Evolutionary conservation across 805 yeast genomes (phyloP).

Genomic region (Teunomyces cretensis): DNA sequence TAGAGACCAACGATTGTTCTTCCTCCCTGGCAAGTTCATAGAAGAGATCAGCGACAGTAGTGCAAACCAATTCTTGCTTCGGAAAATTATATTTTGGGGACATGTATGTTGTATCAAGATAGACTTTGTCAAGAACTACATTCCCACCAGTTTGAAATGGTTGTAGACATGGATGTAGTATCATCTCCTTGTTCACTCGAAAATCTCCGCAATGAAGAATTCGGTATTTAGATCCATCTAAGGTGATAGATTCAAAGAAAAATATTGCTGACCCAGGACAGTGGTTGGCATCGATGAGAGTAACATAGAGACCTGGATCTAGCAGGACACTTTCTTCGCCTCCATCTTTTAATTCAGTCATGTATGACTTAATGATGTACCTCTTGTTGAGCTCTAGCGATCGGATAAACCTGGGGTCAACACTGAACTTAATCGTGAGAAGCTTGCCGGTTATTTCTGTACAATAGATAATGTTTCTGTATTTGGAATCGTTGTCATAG

Average conservation of each 20-base stretch:
- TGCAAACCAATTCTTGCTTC: constrained; percentile 66
- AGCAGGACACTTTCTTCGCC: constrained; percentile 12
- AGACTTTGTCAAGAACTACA: constrained; percentile 54
- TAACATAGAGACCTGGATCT: constrained; percentile 48
- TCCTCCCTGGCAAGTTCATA: constrained; percentile 26
- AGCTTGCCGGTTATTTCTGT: constrained; percentile 68
- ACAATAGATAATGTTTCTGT: constrained; percentile 66
- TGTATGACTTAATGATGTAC: constrained; percentile 27
- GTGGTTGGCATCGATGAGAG: constrained; percentile 83
- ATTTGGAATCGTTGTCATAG: constrained; percentile 20
- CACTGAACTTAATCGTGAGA: constrained; percentile 52
- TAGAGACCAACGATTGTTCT: constrained; percentile 20
- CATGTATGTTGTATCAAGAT: constrained; percentile 89
- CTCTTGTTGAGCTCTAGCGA: constrained; percentile 40
- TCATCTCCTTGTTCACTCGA: constrained; percentile 59
- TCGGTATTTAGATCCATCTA: constrained; percentile 21
- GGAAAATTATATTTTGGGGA: constrained; percentile 77
- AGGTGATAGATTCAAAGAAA: constrained; percentile 52
- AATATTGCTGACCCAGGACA: constrained; percentile 95
- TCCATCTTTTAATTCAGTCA: constrained; percentile 13
- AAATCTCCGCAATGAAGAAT: constrained; percentile 93
- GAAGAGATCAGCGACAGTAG: constrained; percentile 56
- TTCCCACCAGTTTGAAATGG: constrained; percentile 15
- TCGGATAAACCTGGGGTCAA: constrained; percentile 48
- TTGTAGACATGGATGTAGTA: constrained; percentile 34